phyloP scores from a whole-genome alignment of 805 yeast genomes.

The Candida jianshihensis region DNA sequence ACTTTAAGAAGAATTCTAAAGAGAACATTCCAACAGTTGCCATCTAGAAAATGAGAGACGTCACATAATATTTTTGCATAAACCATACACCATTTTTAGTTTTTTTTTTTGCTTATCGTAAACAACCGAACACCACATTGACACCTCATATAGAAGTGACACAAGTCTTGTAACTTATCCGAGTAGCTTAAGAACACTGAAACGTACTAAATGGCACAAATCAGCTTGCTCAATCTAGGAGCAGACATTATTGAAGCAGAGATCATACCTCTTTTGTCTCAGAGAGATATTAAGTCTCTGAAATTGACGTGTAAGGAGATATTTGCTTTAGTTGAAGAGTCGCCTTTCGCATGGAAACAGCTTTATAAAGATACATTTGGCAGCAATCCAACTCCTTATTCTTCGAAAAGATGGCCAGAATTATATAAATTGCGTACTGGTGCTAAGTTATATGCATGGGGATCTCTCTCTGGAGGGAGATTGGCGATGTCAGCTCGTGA shows the following conservation, averaged over 20 bases:
- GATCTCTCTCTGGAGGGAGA: slow-evolving; percentile 35
- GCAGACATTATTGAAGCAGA: slow-evolving; percentile 31
- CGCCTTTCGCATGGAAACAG: slow-evolving; percentile 37
- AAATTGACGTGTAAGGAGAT: slow-evolving; percentile 33
- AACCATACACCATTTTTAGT: too few relatives aligned
- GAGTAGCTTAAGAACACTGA: too few relatives aligned
- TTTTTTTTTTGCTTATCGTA: too few relatives aligned
- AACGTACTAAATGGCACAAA: background rate
- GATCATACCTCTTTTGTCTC: slow-evolving; percentile 21
- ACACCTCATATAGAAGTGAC: background rate
- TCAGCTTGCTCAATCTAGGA: background rate
- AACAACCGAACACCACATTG: too few relatives aligned
- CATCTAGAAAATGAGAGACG: slow-evolving; percentile 9
- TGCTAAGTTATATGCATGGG: slow-evolving; percentile 47
- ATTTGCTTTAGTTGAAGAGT: slow-evolving; percentile 27
- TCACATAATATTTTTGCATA: background rate
- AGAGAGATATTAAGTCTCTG: slow-evolving; percentile 33
- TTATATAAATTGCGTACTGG: slow-evolving; percentile 34
- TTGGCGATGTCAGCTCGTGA: slow-evolving; percentile 23
- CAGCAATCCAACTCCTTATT: slow-evolving; percentile 34
- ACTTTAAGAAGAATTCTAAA: slow-evolving; percentile 59
- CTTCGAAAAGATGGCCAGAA: slow-evolving; percentile 42
- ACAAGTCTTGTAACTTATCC: background rate
- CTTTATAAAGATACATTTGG: slow-evolving; percentile 41
- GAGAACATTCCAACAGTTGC: slow-evolving; percentile 17